Conservation (phyloP, 2,329 filamentous ascomycete genomes). For the Beauveria caledonica region DNA sequence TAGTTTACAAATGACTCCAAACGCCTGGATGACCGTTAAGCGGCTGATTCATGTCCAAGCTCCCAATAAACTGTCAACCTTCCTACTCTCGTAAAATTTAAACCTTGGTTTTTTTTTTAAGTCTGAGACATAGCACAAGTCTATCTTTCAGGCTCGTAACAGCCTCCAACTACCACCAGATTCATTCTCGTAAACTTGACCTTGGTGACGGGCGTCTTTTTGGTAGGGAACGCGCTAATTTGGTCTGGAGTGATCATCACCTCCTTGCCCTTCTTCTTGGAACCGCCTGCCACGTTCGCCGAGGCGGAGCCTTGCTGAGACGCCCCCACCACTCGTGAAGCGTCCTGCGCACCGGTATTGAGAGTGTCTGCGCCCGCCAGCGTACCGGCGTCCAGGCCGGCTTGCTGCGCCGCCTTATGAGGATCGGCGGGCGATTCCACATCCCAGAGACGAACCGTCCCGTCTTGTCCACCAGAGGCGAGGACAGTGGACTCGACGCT, state of each 20-base stretch:
- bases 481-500: slow-evolving; percentile 87
- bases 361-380: slow-evolving; percentile 30
- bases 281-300: slow-evolving; percentile 23
- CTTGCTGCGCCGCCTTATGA: slow-evolving; percentile 44
- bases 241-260: slow-evolving; percentile 87
- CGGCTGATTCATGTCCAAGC: background rate
- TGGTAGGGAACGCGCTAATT: slow-evolving; percentile 89
- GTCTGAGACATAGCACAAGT: background rate
- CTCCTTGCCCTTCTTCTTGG: slow-evolving; percentile 80
- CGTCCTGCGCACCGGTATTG: background rate
- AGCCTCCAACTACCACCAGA: slow-evolving; percentile 76
- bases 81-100: background rate
- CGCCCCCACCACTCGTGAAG: slow-evolving; percentile 6
- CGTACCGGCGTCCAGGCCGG: slow-evolving; percentile 33
- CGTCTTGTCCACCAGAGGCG: slow-evolving; percentile 83
- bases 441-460: slow-evolving; percentile 92
- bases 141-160: slow-evolving; percentile 48
- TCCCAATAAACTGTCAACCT: background rate
- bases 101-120: too few relatives aligned
- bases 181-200: slow-evolving; percentile 95
- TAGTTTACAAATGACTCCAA: slow-evolving; percentile 2
- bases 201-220: slow-evolving; percentile 91
- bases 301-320: slow-evolving; percentile 21
- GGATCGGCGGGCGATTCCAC: slow-evolving; percentile 64
- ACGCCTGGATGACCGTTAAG: background rate